Percentiles rank a stretch among this genome's conserved stretches.
These are phyloP conservation scores for Biscutella laevigata DNA, from an alignment of 441 rosid species.

Conservation along the genomic window DNA sequence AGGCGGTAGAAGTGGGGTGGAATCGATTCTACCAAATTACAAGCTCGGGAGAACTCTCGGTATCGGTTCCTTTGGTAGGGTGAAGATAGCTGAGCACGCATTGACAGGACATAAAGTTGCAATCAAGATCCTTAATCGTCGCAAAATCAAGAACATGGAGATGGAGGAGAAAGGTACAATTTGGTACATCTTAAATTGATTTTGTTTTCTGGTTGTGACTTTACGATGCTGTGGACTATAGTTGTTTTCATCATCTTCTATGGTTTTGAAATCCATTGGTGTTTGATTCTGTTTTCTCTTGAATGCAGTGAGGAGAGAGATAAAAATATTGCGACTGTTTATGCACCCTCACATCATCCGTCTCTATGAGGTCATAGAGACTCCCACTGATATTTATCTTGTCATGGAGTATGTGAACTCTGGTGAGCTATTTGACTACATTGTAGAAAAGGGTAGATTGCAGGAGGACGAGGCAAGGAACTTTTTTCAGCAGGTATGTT, in stretches of 20 bases:
- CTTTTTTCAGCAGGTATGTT: slow-evolving; percentile 82
- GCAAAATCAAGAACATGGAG: slow-evolving; percentile 79
- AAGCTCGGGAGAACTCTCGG: slow-evolving; percentile 92
- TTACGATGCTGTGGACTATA: not conserved
- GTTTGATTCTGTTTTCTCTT: not conserved
- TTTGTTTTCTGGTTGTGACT: too few species aligned
- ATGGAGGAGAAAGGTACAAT: slow-evolving; percentile 55
- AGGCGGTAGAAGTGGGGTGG: slow-evolving; percentile 51
- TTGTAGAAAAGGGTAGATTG: slow-evolving; percentile 82
- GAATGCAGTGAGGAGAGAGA: slow-evolving; percentile 81
- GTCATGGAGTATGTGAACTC: slow-evolving; percentile 94
- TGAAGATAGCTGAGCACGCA: slow-evolving; percentile 88
- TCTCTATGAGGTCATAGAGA: slow-evolving; percentile 88
- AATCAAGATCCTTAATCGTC: slow-evolving; percentile 87
- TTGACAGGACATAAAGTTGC: slow-evolving; percentile 94
- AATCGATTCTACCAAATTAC: slow-evolving; percentile 59
- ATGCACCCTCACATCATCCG: slow-evolving; percentile 97
- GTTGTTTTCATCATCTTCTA: not conserved
- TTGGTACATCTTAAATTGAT: too few species aligned
- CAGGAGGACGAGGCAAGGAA: slow-evolving; percentile 94
- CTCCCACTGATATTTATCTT: slow-evolving; percentile 70
- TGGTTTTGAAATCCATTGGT: not conserved
- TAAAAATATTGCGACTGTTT: slow-evolving; percentile 80
- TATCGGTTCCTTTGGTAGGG: slow-evolving; percentile 97
- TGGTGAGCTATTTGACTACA: slow-evolving; percentile 93